phyloP scores from a whole-genome alignment of 495 filamentous ascomycete genomes.

The Penicillium coffeae region DNA sequence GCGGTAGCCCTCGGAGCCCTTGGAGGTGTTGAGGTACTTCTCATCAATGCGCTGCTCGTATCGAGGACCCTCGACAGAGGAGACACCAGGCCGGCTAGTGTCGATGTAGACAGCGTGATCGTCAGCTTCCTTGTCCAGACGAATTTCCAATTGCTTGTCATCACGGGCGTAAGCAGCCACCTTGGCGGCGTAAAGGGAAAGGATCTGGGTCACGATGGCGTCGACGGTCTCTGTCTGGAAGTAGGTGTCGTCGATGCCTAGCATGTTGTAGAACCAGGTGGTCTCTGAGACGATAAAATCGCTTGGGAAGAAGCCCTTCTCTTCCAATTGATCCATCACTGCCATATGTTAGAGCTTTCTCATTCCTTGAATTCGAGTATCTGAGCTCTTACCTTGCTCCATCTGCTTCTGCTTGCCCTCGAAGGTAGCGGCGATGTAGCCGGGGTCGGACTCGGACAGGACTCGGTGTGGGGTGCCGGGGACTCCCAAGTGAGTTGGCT shows the following conservation, averaged over 20 bases:
- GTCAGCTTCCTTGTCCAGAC: constrained; percentile 86
- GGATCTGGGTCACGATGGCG: constrained; percentile 88
- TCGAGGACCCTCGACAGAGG: constrained; percentile 67
- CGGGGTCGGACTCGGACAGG: constrained; percentile 84
- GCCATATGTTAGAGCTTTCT: neutral
- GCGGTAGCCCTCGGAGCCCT: constrained; percentile 68
- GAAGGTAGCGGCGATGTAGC: constrained; percentile 93
- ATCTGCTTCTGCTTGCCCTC: constrained; percentile 94
- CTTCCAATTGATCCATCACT: constrained; percentile 72
- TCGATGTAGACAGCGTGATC: constrained; percentile 99
- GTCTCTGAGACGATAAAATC: constrained; percentile 81
- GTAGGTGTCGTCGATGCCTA: constrained; percentile 98
- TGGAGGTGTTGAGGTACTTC: constrained; percentile 82
- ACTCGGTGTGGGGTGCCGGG: constrained; percentile 60
- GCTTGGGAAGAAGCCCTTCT: constrained; percentile 80
- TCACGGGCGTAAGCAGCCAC: constrained; percentile 90
- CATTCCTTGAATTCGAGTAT: too few species aligned
- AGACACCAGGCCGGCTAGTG: constrained; percentile 84
- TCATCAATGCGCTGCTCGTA: constrained; percentile 93
- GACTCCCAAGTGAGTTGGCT: constrained; percentile 85
- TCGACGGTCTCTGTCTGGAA: constrained; percentile 89
- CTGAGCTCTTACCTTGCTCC: constrained; percentile 70
- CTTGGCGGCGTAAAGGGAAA: constrained; percentile 95
- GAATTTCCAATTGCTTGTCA: constrained; percentile 90
- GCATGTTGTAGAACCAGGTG: constrained; percentile 93